phyloP scores from a whole-genome alignment of 805 yeast genomes.

The Candida maris region DNA sequence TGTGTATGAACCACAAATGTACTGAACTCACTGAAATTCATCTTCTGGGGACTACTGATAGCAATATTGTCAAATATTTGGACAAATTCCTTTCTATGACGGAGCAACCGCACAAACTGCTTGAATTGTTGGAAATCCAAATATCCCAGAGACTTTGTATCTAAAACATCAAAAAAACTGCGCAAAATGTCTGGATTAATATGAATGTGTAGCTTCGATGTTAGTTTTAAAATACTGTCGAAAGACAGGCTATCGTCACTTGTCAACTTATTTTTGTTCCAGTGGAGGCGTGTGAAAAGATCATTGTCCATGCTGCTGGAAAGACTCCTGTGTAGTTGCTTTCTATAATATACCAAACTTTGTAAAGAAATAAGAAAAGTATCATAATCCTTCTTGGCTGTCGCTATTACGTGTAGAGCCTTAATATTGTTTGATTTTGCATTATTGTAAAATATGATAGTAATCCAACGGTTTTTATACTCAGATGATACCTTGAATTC shows the following conservation, averaged over 20 bases:
- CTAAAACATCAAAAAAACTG: constrained; percentile 52
- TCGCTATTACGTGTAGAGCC: constrained; percentile 75
- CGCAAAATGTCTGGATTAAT: constrained; percentile 52
- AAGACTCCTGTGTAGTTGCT: constrained; percentile 59
- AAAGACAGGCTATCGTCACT: constrained; percentile 44
- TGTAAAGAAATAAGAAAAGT: constrained; percentile 52
- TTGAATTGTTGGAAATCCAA: constrained; percentile 74
- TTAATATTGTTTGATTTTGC: constrained; percentile 61
- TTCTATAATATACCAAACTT: constrained; percentile 52
- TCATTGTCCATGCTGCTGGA: constrained; percentile 43
- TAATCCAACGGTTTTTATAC: constrained; percentile 68
- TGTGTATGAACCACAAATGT: constrained; percentile 50
- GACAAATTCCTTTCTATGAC: constrained; percentile 59
- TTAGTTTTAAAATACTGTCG: constrained; percentile 62
- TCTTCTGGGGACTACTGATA: constrained; percentile 9
- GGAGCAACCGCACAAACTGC: constrained; percentile 63
- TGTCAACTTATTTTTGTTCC: constrained; percentile 46
- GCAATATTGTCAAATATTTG: constrained; percentile 34
- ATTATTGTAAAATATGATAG: constrained; percentile 65
- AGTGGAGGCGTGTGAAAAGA: constrained; percentile 50
- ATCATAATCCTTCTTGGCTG: constrained; percentile 47
- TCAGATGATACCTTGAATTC: constrained; percentile 73
- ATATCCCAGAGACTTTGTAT: constrained; percentile 43
- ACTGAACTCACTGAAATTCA: constrained; percentile 33
- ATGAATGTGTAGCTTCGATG: constrained; percentile 68